A percentile compares a stretch with the other conserved stretches of the same genome.
phyloP scores from a whole-genome alignment of 805 yeast genomes.

The Schwanniomyces occidentalis region DNA sequence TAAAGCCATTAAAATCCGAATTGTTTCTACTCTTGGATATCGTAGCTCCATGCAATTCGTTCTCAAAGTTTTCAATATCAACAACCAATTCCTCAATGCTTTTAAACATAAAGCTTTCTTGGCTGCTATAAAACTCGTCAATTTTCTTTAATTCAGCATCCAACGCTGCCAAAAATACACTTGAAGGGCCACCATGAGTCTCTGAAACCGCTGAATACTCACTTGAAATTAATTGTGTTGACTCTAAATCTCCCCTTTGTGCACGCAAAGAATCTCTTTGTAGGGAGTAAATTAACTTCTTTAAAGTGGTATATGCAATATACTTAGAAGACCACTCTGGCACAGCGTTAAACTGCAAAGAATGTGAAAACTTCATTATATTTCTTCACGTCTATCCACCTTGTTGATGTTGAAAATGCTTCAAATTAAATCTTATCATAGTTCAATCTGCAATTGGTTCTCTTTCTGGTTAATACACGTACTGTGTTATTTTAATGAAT shows the following conservation, averaged over 20 bases:
- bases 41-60: slow-evolving; percentile 22
- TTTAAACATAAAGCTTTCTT: slow-evolving; percentile 57
- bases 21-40: slow-evolving; percentile 2
- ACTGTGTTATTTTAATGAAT: no score
- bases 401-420: no score
- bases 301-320: slow-evolving; percentile 84
- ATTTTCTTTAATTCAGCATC: slow-evolving; percentile 77
- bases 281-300: slow-evolving; percentile 77
- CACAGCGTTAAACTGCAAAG: slow-evolving; percentile 94
- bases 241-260: slow-evolving; percentile 23
- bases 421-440: no score
- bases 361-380: slow-evolving; percentile 96
- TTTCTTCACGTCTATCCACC: no score
- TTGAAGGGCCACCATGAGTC: slow-evolving; percentile 46
- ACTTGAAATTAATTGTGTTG: slow-evolving; percentile 28
- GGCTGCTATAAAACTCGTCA: slow-evolving; percentile 68
- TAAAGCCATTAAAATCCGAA: slow-evolving; percentile 1
- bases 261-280: slow-evolving; percentile 59
- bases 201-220: slow-evolving; percentile 22
- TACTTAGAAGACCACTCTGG: slow-evolving; percentile 97
- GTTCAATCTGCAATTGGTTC: no score
- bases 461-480: no score
- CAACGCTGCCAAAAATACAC: slow-evolving; percentile 67
- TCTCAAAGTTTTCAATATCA: slow-evolving; percentile 66
- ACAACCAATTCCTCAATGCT: slow-evolving; percentile 57